A percentile compares a stretch with the other conserved stretches of the same genome.
These are phyloP conservation scores for Fusarium scirpi DNA, from an alignment of 2,329 filamentous ascomycete genomes.

Conservation along the genomic window DNA sequence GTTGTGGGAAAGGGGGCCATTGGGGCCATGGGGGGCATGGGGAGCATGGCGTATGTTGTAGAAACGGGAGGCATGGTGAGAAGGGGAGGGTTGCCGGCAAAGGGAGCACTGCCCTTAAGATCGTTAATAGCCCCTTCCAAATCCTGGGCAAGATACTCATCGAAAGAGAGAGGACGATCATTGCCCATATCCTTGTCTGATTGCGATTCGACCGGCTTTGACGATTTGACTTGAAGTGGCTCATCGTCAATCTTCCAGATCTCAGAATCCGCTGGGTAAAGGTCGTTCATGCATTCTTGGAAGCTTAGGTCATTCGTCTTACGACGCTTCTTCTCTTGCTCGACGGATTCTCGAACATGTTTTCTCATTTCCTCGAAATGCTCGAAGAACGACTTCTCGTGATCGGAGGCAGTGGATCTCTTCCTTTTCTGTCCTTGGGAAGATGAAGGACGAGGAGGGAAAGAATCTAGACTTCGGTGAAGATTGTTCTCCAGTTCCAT, in stretches of 20 bases:
- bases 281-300: neutral
- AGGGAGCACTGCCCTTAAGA: too few species aligned
- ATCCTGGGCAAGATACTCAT: too few species aligned
- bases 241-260: neutral
- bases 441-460: neutral
- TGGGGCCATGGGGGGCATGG: too few species aligned
- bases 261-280: neutral
- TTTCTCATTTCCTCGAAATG: neutral
- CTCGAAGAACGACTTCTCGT: neutral
- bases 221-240: neutral
- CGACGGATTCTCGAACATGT: neutral
- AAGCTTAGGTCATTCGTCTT: neutral
- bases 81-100: too few species aligned
- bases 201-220: neutral
- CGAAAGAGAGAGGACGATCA: accelerated
- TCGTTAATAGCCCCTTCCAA: too few species aligned
- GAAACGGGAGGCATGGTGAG: too few species aligned
- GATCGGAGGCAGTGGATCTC: neutral
- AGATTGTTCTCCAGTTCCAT: too few species aligned
- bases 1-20: too few species aligned
- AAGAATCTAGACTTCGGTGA: accelerated
- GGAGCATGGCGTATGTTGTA: too few species aligned
- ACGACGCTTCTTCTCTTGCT: neutral
- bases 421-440: neutral
- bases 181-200: neutral